These are phyloP conservation scores for Astragalus glycyphyllos DNA, from an alignment of 306 rosid genomes.

Conservation along the genomic window DNA sequence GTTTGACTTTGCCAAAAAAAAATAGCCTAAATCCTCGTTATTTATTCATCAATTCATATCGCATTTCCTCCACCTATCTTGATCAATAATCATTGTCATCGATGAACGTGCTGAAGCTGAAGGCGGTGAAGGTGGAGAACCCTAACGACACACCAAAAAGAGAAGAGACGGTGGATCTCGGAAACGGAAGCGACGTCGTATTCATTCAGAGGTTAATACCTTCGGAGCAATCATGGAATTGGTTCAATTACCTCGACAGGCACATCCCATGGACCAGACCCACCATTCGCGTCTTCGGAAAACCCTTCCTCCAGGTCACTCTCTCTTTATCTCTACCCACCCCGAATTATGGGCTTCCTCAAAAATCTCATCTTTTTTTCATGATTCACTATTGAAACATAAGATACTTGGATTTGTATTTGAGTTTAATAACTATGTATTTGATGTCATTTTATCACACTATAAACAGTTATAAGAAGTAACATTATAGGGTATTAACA, in stretches of 20 bases:
- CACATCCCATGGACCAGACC: conserved; percentile 89
- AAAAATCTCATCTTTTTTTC: too few species aligned
- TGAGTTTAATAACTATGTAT: too few species aligned
- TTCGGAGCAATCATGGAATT: conserved; percentile 71
- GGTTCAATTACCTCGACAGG: conserved; percentile 72
- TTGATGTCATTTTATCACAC: too few species aligned
- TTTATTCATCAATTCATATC: too few species aligned
- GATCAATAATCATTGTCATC: not conserved
- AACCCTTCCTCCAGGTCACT: conserved; percentile 67
- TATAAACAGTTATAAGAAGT: too few species aligned
- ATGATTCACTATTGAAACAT: too few species aligned
- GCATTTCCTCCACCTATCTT: too few species aligned
- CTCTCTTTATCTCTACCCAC: conserved; percentile 16
- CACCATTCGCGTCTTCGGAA: conserved; percentile 82
- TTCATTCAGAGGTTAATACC: conserved; percentile 59
- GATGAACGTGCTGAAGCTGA: conserved; percentile 64
- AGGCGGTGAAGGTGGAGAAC: conserved; percentile 45
- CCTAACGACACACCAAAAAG: conserved; percentile 46
- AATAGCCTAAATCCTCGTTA: too few species aligned
- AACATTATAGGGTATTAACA: too few species aligned
- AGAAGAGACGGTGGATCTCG: conserved; percentile 58
- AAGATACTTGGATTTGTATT: too few species aligned
- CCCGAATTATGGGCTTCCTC: too few species aligned
- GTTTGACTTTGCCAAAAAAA: too few species aligned
- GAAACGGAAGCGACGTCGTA: conserved; percentile 79